Conservation (phyloP, 306 rosid genomes). For the Cyamopsis tetragonoloba region DNA sequence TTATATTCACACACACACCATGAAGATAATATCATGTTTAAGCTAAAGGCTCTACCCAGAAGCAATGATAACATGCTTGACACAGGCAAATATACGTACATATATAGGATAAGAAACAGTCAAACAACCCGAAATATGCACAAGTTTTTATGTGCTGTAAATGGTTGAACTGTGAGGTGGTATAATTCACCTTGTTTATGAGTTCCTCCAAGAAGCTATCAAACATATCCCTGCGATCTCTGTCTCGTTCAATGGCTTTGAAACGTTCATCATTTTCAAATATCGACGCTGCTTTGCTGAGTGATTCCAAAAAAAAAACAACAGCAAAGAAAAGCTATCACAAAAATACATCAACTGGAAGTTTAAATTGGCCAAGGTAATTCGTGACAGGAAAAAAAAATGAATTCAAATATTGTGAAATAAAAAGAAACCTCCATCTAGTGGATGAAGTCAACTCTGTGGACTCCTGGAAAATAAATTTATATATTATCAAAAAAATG, state of each 20-base stretch:
- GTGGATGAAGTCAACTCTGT: slow-evolving; percentile 66
- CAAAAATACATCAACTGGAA: not conserved
- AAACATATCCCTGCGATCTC: slow-evolving; percentile 81
- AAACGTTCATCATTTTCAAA: slow-evolving; percentile 88
- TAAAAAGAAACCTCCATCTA: slow-evolving; percentile 72
- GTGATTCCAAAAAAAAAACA: slow-evolving; percentile 16
- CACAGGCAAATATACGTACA: not conserved
- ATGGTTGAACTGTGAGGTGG: slow-evolving; percentile 18
- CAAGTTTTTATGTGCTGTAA: not conserved
- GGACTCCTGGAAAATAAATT: slow-evolving; percentile 62
- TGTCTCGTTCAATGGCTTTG: slow-evolving; percentile 81
- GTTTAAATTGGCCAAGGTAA: not conserved
- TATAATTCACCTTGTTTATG: slow-evolving; percentile 47
- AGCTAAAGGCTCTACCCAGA: slow-evolving; percentile 1
- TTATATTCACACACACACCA: slow-evolving; percentile 8
- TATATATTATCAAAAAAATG: slow-evolving; percentile 14
- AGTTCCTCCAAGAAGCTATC: slow-evolving; percentile 77
- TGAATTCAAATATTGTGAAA: slow-evolving; percentile 13
- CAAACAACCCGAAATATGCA: slow-evolving; percentile 9
- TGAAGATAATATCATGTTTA: slow-evolving; percentile 1
- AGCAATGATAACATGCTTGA: slow-evolving; percentile 11
- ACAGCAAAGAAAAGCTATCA: slow-evolving; percentile 21
- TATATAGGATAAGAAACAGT: not conserved
- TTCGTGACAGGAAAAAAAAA: not conserved
- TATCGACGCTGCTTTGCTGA: slow-evolving; percentile 68